phyloP scores from a whole-genome alignment of 306 rosid genomes.

The Prinsepia uniflora region DNA sequence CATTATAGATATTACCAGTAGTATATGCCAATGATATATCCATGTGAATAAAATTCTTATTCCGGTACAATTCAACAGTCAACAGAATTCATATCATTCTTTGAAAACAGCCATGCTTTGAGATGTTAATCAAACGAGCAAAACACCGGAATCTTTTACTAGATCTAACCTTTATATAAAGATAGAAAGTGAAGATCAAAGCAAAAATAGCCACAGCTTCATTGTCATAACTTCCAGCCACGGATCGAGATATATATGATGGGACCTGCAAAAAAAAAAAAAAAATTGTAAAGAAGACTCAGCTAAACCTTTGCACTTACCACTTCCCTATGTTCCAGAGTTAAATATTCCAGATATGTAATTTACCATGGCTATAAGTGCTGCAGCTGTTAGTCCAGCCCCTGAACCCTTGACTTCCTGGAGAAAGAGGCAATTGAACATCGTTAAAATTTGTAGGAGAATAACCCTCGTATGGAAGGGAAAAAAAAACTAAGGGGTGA shows the following conservation, averaged over 20 bases:
- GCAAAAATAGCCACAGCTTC: constrained; percentile 99
- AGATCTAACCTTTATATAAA: constrained; percentile 80
- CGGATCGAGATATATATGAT: constrained; percentile 95
- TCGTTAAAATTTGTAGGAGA: constrained; percentile 24
- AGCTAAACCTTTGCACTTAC: constrained; percentile 10
- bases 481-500: constrained; percentile 13
- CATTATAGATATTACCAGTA: constrained; percentile 13
- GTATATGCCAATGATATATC: constrained; percentile 1
- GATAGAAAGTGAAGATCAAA: constrained; percentile 91
- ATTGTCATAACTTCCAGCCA: constrained; percentile 99
- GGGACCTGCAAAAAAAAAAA: constrained; percentile 65
- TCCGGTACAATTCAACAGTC: not conserved
- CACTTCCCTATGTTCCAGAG: not conserved
- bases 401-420: constrained; percentile 96
- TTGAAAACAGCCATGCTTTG: constrained; percentile 2
- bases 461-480: not conserved
- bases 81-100: constrained; percentile 1
- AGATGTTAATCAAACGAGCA: constrained; percentile 6
- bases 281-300: constrained; percentile 10
- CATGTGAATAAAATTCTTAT: not conserved
- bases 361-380: constrained; percentile 88
- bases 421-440: constrained; percentile 23
- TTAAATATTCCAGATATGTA: constrained; percentile 26
- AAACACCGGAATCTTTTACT: not conserved
- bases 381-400: constrained; percentile 95